Evolutionary conservation across 202 grass and related monocot species (phyloP), one percentile per base, ranked within the genome.

Genomic region (Digitaria exilis): DNA sequence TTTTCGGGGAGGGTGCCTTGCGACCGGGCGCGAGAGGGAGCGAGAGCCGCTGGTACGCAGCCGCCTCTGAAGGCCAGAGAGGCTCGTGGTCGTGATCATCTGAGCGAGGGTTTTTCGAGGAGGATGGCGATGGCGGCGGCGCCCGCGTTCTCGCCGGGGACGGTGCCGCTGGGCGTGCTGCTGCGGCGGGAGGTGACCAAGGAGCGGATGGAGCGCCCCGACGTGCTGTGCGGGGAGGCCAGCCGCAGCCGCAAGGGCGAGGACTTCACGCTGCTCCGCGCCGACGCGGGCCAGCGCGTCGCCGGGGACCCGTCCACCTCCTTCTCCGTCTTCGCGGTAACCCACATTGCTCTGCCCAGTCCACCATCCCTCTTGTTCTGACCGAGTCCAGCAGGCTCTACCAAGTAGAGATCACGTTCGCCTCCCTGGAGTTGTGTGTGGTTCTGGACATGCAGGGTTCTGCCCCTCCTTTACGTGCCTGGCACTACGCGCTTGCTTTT

Each of bases 291-390:
- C 21, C 76, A 92, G 34, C 91, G 96, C 59, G 84, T 96, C 26
- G 61, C 88, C 42, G 89, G 91, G 89, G 89, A 96, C 75, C 89
- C 89, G 0, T 89, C 86, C 73, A 88, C 96, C 55, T 87, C 96
- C 81, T 99, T 99, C 84, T 90, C 96, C 13, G 96, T 96, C 79
- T 99, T 99, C 83, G 91, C 89, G 81, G 96, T 98, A 95, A 95
- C 71, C 72, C n/a, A 64, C 90, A 87, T 87, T 90, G 69, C 65
- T 59, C 30, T 77, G 4, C 71, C 37, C 25, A 13, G 56, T 59
- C 56, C 13, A 18, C 50, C 32, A 16, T 35, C 34, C 34, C 32
- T 24, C 5, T 18, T 52, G 12, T 60, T 29, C 57, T 60, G 57
- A 59, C 58, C 29, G 44, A 49, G 51, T 48, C 58, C 6, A 63